These are phyloP conservation scores for Basidiobolus meristosporus DNA, from an alignment of 371 early-diverging fungal species.

Conservation along the genomic window DNA sequence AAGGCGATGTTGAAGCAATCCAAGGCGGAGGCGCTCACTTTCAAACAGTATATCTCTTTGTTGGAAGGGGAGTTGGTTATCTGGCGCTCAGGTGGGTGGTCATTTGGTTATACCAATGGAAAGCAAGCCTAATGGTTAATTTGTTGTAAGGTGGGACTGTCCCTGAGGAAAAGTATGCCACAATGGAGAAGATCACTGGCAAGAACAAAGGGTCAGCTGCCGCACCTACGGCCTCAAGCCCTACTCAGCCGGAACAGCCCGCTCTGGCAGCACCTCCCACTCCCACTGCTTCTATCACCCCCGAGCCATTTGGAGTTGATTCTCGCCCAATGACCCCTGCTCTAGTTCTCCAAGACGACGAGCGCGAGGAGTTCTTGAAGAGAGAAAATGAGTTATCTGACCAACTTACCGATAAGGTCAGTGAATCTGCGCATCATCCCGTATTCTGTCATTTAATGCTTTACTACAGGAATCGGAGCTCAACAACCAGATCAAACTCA, in stretches of 20 bases:
- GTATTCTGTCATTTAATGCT: neutral
- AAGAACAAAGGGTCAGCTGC: slow-evolving; percentile 16
- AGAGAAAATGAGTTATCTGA: slow-evolving; percentile 89
- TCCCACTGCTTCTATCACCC: slow-evolving; percentile 4
- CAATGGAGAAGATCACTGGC: slow-evolving; percentile 38
- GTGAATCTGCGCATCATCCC: slow-evolving; percentile 23
- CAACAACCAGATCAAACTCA: slow-evolving; percentile 7
- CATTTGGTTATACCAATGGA: neutral
- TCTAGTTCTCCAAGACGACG: slow-evolving; percentile 60
- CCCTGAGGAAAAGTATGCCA: slow-evolving; percentile 49
- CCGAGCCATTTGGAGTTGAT: slow-evolving; percentile 7
- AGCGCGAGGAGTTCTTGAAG: slow-evolving; percentile 79
- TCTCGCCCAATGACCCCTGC: slow-evolving; percentile 65
- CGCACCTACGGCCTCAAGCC: slow-evolving; percentile 5
- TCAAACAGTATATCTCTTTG: slow-evolving; percentile 59
- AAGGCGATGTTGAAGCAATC: slow-evolving; percentile 78
- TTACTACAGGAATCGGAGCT: slow-evolving; percentile 10
- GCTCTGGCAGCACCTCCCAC: slow-evolving; percentile 7
- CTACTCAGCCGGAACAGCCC: slow-evolving; percentile 3
- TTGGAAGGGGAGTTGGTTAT: slow-evolving; percentile 72
- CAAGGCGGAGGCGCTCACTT: slow-evolving; percentile 55
- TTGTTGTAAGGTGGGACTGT: slow-evolving; percentile 33
- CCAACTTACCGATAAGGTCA: slow-evolving; percentile 73
- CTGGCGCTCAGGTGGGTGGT: slow-evolving; percentile 49
- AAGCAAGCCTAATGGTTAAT: neutral